Base-by-base conservation (phyloP, 495 filamentous ascomycete species). In the Xylaria palmicola region DNA sequence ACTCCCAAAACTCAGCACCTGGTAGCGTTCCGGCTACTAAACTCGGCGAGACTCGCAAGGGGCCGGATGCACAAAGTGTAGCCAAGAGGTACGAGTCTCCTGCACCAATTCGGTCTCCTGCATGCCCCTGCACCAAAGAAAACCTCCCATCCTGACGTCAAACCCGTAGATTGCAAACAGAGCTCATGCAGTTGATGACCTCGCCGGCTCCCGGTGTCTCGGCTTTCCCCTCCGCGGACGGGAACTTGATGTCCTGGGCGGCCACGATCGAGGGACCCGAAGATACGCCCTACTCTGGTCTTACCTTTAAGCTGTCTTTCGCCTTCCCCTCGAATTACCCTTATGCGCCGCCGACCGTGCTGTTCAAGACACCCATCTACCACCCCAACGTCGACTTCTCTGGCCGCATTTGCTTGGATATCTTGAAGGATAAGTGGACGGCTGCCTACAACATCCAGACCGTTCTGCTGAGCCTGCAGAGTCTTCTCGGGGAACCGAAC, bases 391-490 rank as follows among this genome's bases (percentile, higher is more conserved):
- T 97, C 62, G 92, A 95, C 73, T 93, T 94, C 75, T 92, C 91
- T 7, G 92, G 91, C 39, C 85, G 91, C 55, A 96, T 96, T 75
- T 96, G 92, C 73, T 81, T 99, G 60, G 95, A 98, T 74, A 99
- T 99, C 66, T 79, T 99, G 52, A 97, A 96, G 81, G 94, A 97
- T 71, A 96, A 96, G 78, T 98, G 94, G 94, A 96, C 91, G 63
- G 79, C 83, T 12, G 91, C 93, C 13, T 96, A 97, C 82, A 97
- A 97, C 67, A 88, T 94, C 57, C 90, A 94, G 76, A 94, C 87
- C 44, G 90, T 99, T 22, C 77, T 99, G 47, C 76, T 99, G 65
- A 97, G 92, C 63, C 73, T 99, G 75, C 94, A 99, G 77, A 96
- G 92, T 75, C 78, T 99, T 65, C 85, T 99, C 2, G 94, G 93